phyloP scores from a whole-genome alignment of 306 rosid genomes.

The Sechiopsis laciniata region DNA sequence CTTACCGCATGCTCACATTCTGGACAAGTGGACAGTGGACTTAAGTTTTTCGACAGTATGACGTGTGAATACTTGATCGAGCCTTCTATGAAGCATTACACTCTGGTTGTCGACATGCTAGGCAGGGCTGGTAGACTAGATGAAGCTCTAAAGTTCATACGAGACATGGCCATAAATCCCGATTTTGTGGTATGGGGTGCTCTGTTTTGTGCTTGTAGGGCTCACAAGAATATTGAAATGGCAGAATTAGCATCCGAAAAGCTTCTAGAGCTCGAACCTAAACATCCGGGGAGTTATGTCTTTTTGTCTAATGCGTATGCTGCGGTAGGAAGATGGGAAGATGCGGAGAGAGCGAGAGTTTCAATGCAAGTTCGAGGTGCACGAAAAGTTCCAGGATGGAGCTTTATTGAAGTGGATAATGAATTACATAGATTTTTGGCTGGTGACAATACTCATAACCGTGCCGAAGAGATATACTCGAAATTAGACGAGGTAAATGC shows the following conservation, averaged over 20 bases:
- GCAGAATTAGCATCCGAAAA: conserved; percentile 25
- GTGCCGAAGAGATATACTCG: conserved; percentile 17
- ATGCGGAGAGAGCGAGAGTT: conserved; percentile 26
- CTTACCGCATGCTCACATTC: conserved; percentile 25
- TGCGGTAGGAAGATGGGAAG: conserved; percentile 29
- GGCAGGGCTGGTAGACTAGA: conserved; percentile 26
- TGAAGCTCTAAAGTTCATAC: conserved; percentile 25
- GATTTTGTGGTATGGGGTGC: conserved; percentile 29
- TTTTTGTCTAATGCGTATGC: conserved; percentile 25
- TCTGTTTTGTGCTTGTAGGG: conserved; percentile 26
- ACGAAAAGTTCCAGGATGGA: conserved; percentile 24
- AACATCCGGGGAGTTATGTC: conserved; percentile 24
- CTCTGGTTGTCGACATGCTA: conserved; percentile 24
- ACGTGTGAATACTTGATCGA: conserved; percentile 7
- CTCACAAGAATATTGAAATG: conserved; percentile 26
- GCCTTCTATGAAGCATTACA: conserved; percentile 28
- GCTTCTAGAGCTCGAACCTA: conserved; percentile 25
- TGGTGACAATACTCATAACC: conserved; percentile 21
- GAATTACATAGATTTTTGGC: conserved; percentile 22
- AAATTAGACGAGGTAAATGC: conserved; percentile 15
- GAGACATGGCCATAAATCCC: conserved; percentile 16
- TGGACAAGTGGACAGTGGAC: conserved; percentile 20
- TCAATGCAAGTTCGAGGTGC: conserved; percentile 18
- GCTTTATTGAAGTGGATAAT: conserved; percentile 25
- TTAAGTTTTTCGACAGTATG: conserved; percentile 23